Base-by-base conservation (phyloP, 371 early-diverging fungal genomes). In the Circinella minor region DNA sequence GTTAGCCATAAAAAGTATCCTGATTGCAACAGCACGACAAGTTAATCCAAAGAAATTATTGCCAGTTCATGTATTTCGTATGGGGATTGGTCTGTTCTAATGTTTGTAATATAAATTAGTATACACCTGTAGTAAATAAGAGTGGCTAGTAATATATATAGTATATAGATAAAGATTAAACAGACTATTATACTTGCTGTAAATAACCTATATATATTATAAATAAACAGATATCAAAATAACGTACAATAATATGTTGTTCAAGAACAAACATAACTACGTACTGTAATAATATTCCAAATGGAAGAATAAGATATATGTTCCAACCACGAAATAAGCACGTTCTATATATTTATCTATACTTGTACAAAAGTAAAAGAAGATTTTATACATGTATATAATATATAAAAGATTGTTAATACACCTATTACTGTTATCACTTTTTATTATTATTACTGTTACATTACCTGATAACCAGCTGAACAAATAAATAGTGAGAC, bases 11-110 rank as follows among this genome's bases (percentile, higher is more conserved):
- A n/a, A n/a, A n/a, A n/a, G n/a, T n/a, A 68, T 36, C 3, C 75
- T 81, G 18, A 74, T 64, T 5, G 79, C 82, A 46, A 79, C 74
- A 2, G 81, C 73, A 34, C 82, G 63, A 36, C 82, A 74, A 7
- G 82, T 81, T 13, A 78, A 65, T 6, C 82, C 82, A 36, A 51
- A 70, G 65, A 18, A 34, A n/a, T 62, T 60, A 15, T 51, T 6
- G 0, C 14, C 4, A 15, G 14, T 1, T 6, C 51, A 51, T 51
- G 51, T 15, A 15, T 15, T 15, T 51, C 51, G 5, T 5, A 51
- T 15, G 15, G 3, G 51, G 9, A 43, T 51, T 5, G 5, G 6
- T 8, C 7, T 1, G 0, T 5, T 4, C 51, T 51, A 14, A 13
- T 7, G 1, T 51, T 1, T 13, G 43, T 43, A 1, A 43, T 43